Percentiles rank a stretch among this genome's conserved stretches.
phyloP scores from a whole-genome alignment of 2,329 filamentous ascomycete genomes.

The Sclerotiophoma versabilis region DNA sequence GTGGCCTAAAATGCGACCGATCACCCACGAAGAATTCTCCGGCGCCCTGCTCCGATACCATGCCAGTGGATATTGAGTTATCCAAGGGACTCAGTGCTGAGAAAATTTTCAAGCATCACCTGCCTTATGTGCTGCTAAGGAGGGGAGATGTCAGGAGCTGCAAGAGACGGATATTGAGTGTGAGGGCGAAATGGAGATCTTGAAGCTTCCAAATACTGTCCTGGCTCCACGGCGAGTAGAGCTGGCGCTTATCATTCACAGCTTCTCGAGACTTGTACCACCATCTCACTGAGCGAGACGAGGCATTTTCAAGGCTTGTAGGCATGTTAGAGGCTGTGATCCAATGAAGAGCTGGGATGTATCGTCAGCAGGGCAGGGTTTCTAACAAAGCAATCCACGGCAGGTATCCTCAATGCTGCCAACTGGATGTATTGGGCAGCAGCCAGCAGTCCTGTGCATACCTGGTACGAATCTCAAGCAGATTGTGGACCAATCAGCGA shows the following conservation, averaged over 20 bases:
- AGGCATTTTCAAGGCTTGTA: constrained; percentile 28
- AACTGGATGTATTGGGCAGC: constrained; percentile 41
- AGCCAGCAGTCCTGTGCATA: constrained; percentile 42
- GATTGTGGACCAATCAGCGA: constrained; percentile 39
- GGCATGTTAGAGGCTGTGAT: constrained; percentile 18
- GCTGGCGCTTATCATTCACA: constrained; percentile 43
- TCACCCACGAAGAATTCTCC: constrained; percentile 31
- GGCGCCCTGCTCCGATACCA: constrained; percentile 23
- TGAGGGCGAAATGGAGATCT: constrained; percentile 34
- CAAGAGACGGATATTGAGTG: constrained; percentile 25
- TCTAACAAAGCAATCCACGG: constrained; percentile 30
- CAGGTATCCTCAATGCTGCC: constrained; percentile 23
- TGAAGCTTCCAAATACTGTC: constrained; percentile 27
- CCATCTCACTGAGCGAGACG: constrained; percentile 27
- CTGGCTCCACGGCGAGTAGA: constrained; percentile 34
- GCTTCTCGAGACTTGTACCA: constrained; percentile 42
- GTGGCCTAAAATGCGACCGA: constrained; percentile 49
- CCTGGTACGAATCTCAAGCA: constrained; percentile 43
- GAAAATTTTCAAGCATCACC: constrained; percentile 7
- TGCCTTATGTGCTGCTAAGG: neutral
- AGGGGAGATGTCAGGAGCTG: constrained; percentile 1
- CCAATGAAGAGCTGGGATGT: constrained; percentile 39
- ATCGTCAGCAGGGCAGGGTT: constrained; percentile 28
- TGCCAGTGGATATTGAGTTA: neutral
- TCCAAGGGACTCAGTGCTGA: constrained; percentile 5